Evolutionary conservation across 768 basidiomycete species (phyloP).

Genomic region (Hebeloma cylindrosporum): DNA sequence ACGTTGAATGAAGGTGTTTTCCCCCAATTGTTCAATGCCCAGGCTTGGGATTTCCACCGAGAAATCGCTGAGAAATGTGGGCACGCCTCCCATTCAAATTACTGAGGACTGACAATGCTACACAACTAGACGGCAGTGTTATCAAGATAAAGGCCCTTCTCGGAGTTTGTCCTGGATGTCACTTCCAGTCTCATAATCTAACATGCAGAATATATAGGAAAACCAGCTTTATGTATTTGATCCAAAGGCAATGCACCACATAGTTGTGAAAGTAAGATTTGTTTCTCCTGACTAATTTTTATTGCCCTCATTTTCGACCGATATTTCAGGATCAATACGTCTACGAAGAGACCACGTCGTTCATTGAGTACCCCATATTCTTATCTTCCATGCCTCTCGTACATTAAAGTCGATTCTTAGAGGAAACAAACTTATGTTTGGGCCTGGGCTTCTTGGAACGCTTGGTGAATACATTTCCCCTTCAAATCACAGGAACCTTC

Average conservation of each 20-base stretch:
- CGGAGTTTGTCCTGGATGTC: constrained; percentile 25
- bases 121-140: constrained; percentile 28
- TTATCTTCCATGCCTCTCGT: no score
- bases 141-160: constrained; percentile 29
- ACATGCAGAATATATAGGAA: constrained; percentile 16
- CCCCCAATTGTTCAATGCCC: constrained; percentile 27
- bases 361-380: constrained; percentile 21
- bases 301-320: not conserved
- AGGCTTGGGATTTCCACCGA: constrained; percentile 36
- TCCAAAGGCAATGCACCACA: constrained; percentile 44
- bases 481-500: not conserved
- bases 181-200: not conserved
- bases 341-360: constrained; percentile 27
- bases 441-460: constrained; percentile 28
- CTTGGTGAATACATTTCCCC: constrained; percentile 17
- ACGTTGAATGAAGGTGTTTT: constrained; percentile 29
- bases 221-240: constrained; percentile 42
- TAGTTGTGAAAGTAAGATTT: constrained; percentile 37
- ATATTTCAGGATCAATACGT: constrained; percentile 29
- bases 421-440: constrained; percentile 23
- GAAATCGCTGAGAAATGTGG: constrained; percentile 31
- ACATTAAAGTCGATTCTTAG: constrained; percentile 5
- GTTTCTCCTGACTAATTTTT: not conserved
- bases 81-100: not conserved
- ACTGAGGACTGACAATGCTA: not conserved